phyloP scores from a whole-genome alignment of 1,284 basidiomycete genomes.

The Cystobasidium sp. region DNA sequence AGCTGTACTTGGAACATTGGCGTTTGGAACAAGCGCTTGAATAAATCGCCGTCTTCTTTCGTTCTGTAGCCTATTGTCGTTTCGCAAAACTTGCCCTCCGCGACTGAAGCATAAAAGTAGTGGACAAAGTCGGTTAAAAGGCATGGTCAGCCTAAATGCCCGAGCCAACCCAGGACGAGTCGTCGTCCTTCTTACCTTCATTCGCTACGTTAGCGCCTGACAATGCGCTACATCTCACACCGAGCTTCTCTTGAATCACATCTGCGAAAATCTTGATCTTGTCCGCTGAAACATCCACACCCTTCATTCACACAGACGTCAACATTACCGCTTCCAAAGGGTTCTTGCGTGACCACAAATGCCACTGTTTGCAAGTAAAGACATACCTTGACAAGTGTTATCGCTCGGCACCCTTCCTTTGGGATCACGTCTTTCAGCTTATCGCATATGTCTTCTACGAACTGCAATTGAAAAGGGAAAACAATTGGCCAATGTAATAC shows the following conservation, averaged over 20 bases:
- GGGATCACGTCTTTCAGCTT: slow-evolving; percentile 58
- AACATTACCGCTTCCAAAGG: background rate
- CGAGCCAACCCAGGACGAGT: background rate
- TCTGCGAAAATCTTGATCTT: slow-evolving; percentile 65
- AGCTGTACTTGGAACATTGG: slow-evolving; percentile 62
- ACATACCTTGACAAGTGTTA: slow-evolving; percentile 61
- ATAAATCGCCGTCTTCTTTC: slow-evolving; percentile 59
- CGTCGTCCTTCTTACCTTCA: slow-evolving; percentile 53
- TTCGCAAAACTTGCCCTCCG: slow-evolving; percentile 62
- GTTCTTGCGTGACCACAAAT: too few relatives aligned
- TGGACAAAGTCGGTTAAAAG: background rate
- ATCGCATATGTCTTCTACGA: slow-evolving; percentile 57
- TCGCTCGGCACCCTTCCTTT: slow-evolving; percentile 58
- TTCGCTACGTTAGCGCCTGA: slow-evolving; percentile 66
- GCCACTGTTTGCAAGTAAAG: background rate
- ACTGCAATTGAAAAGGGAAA: slow-evolving; percentile 49
- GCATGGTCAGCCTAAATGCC: background rate
- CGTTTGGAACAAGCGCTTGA: slow-evolving; percentile 59
- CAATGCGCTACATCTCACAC: slow-evolving; percentile 62
- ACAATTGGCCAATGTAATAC: background rate
- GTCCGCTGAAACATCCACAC: slow-evolving; percentile 62
- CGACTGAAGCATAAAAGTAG: slow-evolving; percentile 54
- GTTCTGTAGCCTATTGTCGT: slow-evolving; percentile 64
- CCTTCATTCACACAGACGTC: slow-evolving; percentile 48
- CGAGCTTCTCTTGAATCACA: slow-evolving; percentile 62